These are phyloP conservation scores for Vigna hirtella DNA, from an alignment of 306 rosid genomes.

Conservation along the genomic window DNA sequence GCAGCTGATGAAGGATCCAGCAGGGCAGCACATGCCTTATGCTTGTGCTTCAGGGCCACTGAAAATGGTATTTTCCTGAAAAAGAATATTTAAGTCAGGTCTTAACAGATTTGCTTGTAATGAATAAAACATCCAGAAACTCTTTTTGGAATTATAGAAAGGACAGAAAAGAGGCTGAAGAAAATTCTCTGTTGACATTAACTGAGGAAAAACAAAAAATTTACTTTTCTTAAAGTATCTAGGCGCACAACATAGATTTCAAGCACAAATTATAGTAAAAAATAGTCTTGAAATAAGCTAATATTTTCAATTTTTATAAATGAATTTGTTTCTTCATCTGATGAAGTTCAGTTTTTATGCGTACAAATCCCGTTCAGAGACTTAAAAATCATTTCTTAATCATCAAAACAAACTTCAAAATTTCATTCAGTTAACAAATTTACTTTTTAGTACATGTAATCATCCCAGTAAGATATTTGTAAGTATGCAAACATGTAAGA, in stretches of 20 bases:
- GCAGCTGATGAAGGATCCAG: slow-evolving; percentile 86
- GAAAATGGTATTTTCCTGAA: slow-evolving; percentile 84
- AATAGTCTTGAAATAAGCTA: background rate
- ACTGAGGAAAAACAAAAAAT: too few relatives aligned
- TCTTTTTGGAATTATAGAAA: slow-evolving; percentile 16
- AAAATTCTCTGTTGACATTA: too few relatives aligned
- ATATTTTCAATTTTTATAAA: background rate
- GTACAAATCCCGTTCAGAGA: background rate
- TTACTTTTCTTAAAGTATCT: background rate
- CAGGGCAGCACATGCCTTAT: slow-evolving; percentile 72
- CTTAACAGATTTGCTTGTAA: background rate
- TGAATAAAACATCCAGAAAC: slow-evolving; percentile 4
- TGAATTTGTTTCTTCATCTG: too few relatives aligned
- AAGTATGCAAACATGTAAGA: too few relatives aligned
- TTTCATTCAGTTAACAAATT: slow-evolving; percentile 2
- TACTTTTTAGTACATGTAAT: too few relatives aligned
- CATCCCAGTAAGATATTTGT: too few relatives aligned
- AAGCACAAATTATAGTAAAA: background rate
- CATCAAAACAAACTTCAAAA: background rate
- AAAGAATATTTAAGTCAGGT: slow-evolving; percentile 25
- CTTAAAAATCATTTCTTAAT: background rate
- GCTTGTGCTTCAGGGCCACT: slow-evolving; percentile 77
- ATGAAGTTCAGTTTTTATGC: slow-evolving; percentile 4
- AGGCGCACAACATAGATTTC: background rate
- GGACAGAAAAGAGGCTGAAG: background rate